phyloP scores from a whole-genome alignment of 495 filamentous ascomycete species.

The Aspergillus hancockii region DNA sequence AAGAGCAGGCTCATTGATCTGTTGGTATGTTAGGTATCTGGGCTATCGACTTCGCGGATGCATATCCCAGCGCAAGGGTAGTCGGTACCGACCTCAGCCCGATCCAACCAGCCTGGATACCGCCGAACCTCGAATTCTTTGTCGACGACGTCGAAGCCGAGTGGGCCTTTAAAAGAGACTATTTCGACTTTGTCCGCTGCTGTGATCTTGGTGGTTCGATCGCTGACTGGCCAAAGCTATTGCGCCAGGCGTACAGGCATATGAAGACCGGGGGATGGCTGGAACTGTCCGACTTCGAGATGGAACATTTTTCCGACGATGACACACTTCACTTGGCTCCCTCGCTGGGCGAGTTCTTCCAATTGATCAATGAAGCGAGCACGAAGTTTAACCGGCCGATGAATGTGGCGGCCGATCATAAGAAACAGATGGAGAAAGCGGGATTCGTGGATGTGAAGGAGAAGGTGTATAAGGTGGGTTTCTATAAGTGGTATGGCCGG shows the following conservation, averaged over 20 bases:
- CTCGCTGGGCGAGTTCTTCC: neutral
- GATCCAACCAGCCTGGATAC: constrained; percentile 46
- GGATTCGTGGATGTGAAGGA: neutral
- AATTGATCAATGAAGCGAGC: neutral
- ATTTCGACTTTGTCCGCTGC: neutral
- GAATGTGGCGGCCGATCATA: neutral
- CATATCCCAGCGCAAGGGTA: constrained; percentile 22
- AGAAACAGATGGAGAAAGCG: neutral
- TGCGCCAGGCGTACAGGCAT: neutral
- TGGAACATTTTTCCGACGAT: neutral
- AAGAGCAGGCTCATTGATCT: too few species aligned
- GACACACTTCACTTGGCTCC: neutral
- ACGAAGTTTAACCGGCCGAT: neutral
- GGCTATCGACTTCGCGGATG: constrained; percentile 37
- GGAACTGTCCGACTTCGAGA: neutral
- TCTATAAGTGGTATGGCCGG: too few species aligned
- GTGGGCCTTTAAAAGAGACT: constrained; percentile 15
- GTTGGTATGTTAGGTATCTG: constrained; percentile 40
- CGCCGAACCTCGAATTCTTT: constrained; percentile 45
- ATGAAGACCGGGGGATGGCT: neutral
- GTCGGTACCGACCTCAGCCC: constrained; percentile 47
- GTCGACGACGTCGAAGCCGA: constrained; percentile 33
- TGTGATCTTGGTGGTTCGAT: neutral
- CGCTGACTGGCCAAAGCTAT: neutral
- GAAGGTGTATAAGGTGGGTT: neutral